Evolutionary conservation across 1,139 yeast genomes (phyloP), one percentile per base, ranked within the genome.

Genomic region (Blastobotrys indianensis): DNA sequence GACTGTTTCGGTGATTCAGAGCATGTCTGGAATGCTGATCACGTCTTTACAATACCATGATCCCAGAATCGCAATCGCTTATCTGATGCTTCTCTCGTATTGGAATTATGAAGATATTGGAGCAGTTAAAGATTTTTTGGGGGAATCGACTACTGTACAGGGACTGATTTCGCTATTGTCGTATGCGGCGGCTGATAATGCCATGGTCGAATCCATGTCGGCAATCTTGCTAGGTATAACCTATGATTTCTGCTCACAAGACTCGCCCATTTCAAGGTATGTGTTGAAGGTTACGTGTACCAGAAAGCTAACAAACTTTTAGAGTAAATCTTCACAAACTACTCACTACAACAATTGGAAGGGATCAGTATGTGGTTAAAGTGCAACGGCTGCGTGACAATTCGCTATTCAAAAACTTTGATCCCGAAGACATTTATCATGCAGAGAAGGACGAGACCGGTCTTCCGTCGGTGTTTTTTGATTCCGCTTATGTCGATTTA

Each of bases 71-170:
- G 75, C 95, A 0, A 75, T 86, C 45, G 86, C 92, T 0, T 90
- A 88, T 55, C 65, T 86, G 42, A 82, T 85, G 80, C 70, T 92
- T 12, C 69, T 94, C 38, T 76, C 82, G 0, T 72, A 73, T 13
- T 86, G 95, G 94, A 64, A 87, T 34, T 90, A 73, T 67, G 97
- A 85, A 55, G 88, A 88, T 60, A 72, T 76, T 15, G 69, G 70
- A 2, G 88, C 94, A 0, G 92, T 85, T 0, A 74, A 85, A 57
- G 92, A 83, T 53, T 84, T 94, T 54, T 67, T 90, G 41, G 72
- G 76, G 23, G 95, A 88, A 50, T 62, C 78, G 0, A 74, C 92
- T 0, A 75, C 76, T 12, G 63, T 87, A 2, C 84, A 80, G 53
- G 77, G 92, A 0, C 66, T 92, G 7, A 64, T 90, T 5, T 76